A percentile compares a stretch with the other conserved stretches of the same genome.
These are phyloP conservation scores for Extremus antarcticus DNA, from an alignment of 495 filamentous ascomycete species.

Conservation along the genomic window DNA sequence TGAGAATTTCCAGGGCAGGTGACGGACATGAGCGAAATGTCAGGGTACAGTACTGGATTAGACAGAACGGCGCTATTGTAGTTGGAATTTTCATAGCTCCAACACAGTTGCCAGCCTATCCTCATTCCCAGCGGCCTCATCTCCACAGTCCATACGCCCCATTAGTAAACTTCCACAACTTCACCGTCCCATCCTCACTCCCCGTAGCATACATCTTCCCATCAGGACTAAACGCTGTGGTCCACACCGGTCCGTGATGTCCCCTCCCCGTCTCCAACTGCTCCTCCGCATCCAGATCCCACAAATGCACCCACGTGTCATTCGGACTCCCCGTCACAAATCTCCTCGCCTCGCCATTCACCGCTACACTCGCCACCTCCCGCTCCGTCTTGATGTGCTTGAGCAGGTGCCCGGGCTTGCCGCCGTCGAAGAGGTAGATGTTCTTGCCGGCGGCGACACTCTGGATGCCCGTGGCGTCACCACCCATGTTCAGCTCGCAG, in stretches of 20 bases:
- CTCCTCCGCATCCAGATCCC: conserved; percentile 67
- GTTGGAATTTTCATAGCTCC: no score
- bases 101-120: no score
- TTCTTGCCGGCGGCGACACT: conserved; percentile 74
- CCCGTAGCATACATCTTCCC: conserved; percentile 92
- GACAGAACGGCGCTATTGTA: no score
- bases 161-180: conserved; percentile 69
- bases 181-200: conserved; percentile 95
- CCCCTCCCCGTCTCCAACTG: conserved; percentile 88
- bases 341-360: conserved; percentile 68
- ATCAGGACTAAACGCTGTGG: conserved; percentile 83
- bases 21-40: no score
- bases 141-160: conserved; percentile 62
- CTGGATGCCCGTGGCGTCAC: conserved; percentile 34
- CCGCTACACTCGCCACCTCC: conserved; percentile 77
- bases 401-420: conserved; percentile 53
- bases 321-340: conserved; percentile 78
- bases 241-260: conserved; percentile 96
- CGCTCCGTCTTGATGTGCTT: conserved; percentile 67
- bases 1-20: no score
- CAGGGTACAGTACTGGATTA: no score
- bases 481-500: conserved; percentile 70
- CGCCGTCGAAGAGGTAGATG: conserved; percentile 85
- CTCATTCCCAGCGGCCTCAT: conserved; percentile 26
- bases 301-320: conserved; percentile 91